Evolutionary conservation across 2,329 filamentous ascomycete genomes (phyloP).

Genomic region (Leptosphaerulina australis): DNA sequence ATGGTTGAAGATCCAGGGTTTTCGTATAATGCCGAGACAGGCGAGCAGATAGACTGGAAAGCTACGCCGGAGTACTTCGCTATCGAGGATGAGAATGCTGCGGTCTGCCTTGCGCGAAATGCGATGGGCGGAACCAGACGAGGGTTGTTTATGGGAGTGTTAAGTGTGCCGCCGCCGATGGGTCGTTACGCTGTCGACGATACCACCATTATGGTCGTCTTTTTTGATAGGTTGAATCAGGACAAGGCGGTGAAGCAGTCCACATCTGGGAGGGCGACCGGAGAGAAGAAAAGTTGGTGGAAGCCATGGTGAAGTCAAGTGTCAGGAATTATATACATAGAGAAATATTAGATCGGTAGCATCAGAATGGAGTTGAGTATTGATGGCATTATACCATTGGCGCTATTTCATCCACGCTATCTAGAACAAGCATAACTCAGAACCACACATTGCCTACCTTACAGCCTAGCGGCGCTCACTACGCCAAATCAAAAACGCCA

Average conservation of each 20-base stretch:
- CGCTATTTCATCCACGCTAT: background rate
- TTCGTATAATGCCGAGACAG: constrained; percentile 41
- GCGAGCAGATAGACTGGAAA: constrained; percentile 50
- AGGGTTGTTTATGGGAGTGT: constrained; percentile 48
- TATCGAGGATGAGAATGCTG: constrained; percentile 59
- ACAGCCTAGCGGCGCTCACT: background rate
- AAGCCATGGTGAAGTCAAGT: constrained; percentile 7
- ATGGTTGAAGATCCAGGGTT: constrained; percentile 40
- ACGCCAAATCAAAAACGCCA: background rate
- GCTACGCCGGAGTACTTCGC: constrained; percentile 54
- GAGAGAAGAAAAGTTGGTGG: constrained; percentile 19
- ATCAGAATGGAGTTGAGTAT: background rate
- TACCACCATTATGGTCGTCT: constrained; percentile 59
- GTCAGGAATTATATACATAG: too few relatives aligned
- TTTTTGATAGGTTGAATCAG: constrained; percentile 54
- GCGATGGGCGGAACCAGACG: constrained; percentile 57
- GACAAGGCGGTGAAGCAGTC: constrained; percentile 2
- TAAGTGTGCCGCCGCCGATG: constrained; percentile 43
- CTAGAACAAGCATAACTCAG: background rate
- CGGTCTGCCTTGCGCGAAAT: constrained; percentile 60
- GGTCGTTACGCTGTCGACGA: constrained; percentile 56
- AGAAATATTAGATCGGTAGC: too few relatives aligned
- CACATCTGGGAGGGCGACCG: background rate
- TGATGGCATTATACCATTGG: background rate
- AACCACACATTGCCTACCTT: background rate